These are phyloP conservation scores for Penicillium sp. DNA, from an alignment of 2,329 filamentous ascomycete genomes.

Conservation along the genomic window DNA sequence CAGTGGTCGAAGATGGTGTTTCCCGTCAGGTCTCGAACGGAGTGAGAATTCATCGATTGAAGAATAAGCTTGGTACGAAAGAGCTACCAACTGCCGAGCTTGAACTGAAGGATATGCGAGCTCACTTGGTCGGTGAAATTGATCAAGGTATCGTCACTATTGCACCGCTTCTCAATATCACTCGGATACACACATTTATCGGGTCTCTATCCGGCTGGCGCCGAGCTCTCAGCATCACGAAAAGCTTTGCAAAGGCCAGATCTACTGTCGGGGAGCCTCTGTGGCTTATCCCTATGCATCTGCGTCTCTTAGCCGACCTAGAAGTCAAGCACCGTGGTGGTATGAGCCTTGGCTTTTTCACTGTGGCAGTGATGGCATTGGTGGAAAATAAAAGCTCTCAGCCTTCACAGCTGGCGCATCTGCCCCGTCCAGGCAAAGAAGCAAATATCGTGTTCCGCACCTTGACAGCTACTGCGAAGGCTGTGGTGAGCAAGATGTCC, in stretches of 20 bases:
- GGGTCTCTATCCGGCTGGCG: constrained; percentile 44
- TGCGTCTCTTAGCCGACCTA: constrained; percentile 43
- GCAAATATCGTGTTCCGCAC: constrained; percentile 33
- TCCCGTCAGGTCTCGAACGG: constrained; percentile 62
- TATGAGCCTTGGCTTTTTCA: constrained; percentile 44
- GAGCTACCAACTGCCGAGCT: constrained; percentile 74
- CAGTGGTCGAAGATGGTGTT: constrained; percentile 20
- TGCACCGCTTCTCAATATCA: constrained; percentile 70
- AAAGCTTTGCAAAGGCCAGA: constrained; percentile 46
- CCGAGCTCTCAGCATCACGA: constrained; percentile 45
- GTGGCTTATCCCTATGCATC: constrained; percentile 46
- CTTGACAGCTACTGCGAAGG: constrained; percentile 39
- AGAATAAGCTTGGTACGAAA: constrained; percentile 67
- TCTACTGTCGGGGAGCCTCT: constrained; percentile 42
- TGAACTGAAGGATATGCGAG: constrained; percentile 62
- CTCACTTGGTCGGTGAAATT: constrained; percentile 68
- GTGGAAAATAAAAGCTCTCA: constrained; percentile 58
- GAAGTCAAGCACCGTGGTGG: constrained; percentile 44
- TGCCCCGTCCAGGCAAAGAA: constrained; percentile 41
- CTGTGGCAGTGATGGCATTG: constrained; percentile 32
- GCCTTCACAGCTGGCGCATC: constrained; percentile 49
- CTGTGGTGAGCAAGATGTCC: constrained; percentile 40
- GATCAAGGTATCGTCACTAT: constrained; percentile 72
- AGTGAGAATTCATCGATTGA: constrained; percentile 66
- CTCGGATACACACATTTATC: constrained; percentile 48